Evolutionary conservation across 2,329 filamentous ascomycete species (phyloP).

Genomic region (Phialocephala sp.): DNA sequence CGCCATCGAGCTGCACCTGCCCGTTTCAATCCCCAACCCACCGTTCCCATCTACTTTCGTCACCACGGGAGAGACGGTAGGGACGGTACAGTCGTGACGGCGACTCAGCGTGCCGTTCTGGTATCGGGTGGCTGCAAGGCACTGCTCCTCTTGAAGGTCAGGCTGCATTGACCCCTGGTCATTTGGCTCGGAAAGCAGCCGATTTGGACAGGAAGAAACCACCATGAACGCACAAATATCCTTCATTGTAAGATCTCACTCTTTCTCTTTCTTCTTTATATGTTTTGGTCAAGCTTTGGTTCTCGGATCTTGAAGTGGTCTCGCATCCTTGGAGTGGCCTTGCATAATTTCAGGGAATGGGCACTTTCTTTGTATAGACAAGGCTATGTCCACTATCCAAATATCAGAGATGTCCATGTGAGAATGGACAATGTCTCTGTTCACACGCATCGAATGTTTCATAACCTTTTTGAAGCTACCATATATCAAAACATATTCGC

Average conservation of each 20-base stretch:
- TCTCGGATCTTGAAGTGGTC: neutral
- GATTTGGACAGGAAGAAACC: constrained; percentile 31
- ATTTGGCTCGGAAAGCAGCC: constrained; percentile 27
- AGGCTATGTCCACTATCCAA: neutral
- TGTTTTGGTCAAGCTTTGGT: neutral
- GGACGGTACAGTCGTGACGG: constrained; percentile 18
- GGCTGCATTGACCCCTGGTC: constrained; percentile 39
- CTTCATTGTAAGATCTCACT: constrained; percentile 55
- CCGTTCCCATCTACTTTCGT: neutral
- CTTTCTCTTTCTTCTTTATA: constrained; percentile 1
- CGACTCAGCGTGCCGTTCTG: constrained; percentile 17
- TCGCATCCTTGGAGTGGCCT: neutral
- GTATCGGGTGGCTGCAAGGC: constrained; percentile 40
- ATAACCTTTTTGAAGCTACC: neutral
- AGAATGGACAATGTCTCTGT: constrained; percentile 9
- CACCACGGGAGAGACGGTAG: neutral
- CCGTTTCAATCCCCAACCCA: neutral
- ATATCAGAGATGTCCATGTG: neutral
- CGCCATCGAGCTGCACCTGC: constrained; percentile 4
- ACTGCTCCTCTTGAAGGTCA: constrained; percentile 34
- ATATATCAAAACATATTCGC: neutral
- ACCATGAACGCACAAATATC: constrained; percentile 63
- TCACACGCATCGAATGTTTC: constrained; percentile 2
- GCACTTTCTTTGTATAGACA: constrained; percentile 1
- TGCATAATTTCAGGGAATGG: neutral